Evolutionary conservation across 2,329 filamentous ascomycete species (phyloP), one percentile per base, ranked within the genome.

Genomic region (Colletotrichum sublineola): DNA sequence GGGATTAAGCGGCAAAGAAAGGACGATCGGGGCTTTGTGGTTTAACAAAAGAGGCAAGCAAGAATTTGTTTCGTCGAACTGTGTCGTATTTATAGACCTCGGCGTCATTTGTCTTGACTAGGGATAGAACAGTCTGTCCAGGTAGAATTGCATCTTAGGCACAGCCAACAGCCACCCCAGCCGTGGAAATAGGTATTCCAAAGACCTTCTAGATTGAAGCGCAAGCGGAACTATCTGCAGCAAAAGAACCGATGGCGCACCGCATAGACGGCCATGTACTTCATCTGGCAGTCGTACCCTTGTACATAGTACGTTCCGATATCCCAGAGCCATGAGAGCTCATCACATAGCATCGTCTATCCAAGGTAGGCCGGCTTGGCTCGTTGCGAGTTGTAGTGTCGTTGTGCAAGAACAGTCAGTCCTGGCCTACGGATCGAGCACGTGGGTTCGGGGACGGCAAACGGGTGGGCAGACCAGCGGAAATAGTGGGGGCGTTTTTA

Each of bases 351-450:
- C 38, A 72, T 69, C 46, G 69, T 38, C 53, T 33, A 55, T 53
- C n/a, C 31, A 53, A 40, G 61, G 38, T 38, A 46, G 20, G 20
- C 33, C 53, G 46, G 18, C 60, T 64, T 72, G 60, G 60, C 66
- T 46, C 44, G 18, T 38, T n/a, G 57, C 24, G 52, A 46, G 33
- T 33, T 33, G 24, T 33, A 15, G 38, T 29, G 14, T 18, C 24
- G 38, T 38, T 52, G 60, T 40, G 60, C 48, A 6, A 63, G n/a
- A 33, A 58, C 66, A 20, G 46, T 29, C 56, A 44, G 46, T 72
- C 69, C 66, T 69, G 60, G 60, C 69, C 69, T 69, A 69, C 60
- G 66, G 67, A 69, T 48, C 18, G 20, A 72, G 69, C 69, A 72
- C 69, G 69, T 72, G 69, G 69, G 55, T 29, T 69, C 69, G 66